A percentile compares a stretch with the other conserved stretches of the same genome.
phyloP scores from a whole-genome alignment of 148 eudicot genomes.

The Camellia lanceoleosa region DNA sequence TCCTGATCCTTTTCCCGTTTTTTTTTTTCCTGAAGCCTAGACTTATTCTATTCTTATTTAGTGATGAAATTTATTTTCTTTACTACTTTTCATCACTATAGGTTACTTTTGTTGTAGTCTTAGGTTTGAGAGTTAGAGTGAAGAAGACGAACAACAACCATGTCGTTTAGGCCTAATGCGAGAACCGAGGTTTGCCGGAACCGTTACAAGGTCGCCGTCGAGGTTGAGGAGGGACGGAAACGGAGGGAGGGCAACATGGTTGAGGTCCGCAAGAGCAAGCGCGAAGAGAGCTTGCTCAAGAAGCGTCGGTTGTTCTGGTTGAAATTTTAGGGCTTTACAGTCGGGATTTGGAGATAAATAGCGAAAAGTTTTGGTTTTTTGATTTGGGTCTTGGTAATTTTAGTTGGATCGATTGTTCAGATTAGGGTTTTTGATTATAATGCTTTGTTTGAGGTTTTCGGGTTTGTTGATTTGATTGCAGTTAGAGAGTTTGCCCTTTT shows the following conservation, averaged over 20 bases:
- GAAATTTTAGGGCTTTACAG: neutral
- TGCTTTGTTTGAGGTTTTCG: too few species aligned
- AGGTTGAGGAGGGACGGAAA: neutral
- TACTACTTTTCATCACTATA: neutral
- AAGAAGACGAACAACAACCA: neutral
- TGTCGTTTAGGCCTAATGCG: neutral
- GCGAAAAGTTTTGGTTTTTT: neutral
- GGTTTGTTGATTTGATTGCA: too few species aligned
- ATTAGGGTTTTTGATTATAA: too few species aligned
- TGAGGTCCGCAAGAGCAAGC: too few species aligned
- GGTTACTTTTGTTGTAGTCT: neutral
- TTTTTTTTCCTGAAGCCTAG: too few species aligned
- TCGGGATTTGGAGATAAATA: neutral
- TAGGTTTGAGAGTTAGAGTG: too few species aligned
- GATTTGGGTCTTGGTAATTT: neutral
- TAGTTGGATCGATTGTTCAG: neutral
- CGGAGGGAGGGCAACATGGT: neutral
- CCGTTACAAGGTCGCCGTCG: neutral
- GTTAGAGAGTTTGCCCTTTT: too few species aligned
- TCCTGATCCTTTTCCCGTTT: too few species aligned
- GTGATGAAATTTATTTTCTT: too few species aligned
- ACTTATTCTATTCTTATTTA: too few species aligned
- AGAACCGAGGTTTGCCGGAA: neutral
- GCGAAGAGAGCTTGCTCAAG: neutral
- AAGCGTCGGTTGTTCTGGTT: neutral